phyloP scores from a whole-genome alignment of 108 stramenopile species.

The Nannochloropsis salina region DNA sequence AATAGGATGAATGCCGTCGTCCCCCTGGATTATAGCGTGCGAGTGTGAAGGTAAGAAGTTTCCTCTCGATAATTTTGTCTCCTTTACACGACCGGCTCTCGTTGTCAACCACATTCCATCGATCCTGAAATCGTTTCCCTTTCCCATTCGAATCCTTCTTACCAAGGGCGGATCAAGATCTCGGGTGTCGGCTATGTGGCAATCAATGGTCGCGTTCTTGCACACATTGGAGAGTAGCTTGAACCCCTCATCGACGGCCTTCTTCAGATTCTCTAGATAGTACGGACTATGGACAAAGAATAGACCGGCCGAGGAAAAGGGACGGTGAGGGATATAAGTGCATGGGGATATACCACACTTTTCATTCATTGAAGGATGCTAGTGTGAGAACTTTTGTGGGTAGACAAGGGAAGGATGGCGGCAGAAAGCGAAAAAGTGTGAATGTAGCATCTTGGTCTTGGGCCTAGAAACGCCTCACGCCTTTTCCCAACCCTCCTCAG shows the following conservation, averaged over 20 bases:
- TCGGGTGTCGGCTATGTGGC: background rate
- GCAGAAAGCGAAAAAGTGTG: no score
- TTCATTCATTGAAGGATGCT: no score
- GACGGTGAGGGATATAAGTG: background rate
- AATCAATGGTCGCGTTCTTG: background rate
- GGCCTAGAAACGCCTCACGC: background rate
- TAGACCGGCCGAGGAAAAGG: background rate
- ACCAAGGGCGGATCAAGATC: background rate
- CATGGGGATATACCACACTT: no score
- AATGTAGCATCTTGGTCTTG: no score
- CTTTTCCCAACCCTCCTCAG: background rate
- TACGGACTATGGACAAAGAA: background rate
- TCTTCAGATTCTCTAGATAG: background rate
- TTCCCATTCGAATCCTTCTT: background rate
- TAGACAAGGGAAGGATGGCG: no score
- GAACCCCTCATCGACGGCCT: background rate
- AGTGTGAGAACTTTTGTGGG: no score
- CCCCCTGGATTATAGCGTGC: background rate
- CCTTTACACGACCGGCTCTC: background rate
- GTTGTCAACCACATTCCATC: background rate
- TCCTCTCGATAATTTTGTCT: background rate
- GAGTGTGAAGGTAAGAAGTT: no score
- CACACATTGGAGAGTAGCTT: background rate
- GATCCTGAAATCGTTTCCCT: background rate
- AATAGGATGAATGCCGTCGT: conserved; percentile 8